Conservation (phyloP, 2,329 filamentous ascomycete genomes). For the Penicillium verrucosum region DNA sequence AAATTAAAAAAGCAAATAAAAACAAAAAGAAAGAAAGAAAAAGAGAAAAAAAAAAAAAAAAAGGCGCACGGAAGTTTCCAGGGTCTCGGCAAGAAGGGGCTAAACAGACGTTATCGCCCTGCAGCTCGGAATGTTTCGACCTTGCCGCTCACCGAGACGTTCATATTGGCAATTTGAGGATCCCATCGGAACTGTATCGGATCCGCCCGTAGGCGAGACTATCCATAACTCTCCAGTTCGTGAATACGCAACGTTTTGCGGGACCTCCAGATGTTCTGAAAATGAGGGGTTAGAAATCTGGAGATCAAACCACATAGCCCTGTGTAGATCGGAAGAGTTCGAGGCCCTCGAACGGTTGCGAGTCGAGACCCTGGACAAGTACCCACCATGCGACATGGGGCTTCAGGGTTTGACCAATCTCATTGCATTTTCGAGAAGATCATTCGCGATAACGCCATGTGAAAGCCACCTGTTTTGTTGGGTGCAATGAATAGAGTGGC, state of each 20-base stretch:
- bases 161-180: slow-evolving; percentile 9
- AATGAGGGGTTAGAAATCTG: slow-evolving; percentile 7
- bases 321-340: slow-evolving; percentile 6
- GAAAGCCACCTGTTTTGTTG: slow-evolving; percentile 9
- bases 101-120: slow-evolving; percentile 21
- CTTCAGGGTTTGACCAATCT: not conserved
- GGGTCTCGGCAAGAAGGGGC: slow-evolving; percentile 12
- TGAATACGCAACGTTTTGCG: slow-evolving; percentile 5
- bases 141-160: slow-evolving; percentile 14
- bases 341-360: slow-evolving; percentile 6
- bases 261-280: slow-evolving; percentile 1
- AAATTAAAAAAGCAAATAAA: no score
- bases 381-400: not conserved
- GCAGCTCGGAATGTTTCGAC: slow-evolving; percentile 18
- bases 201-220: not conserved
- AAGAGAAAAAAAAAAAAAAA: not conserved
- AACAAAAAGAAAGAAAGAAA: not conserved
- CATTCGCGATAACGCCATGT: not conserved
- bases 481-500: slow-evolving; percentile 12
- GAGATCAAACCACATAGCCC: slow-evolving; percentile 10
- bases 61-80: slow-evolving; percentile 14
- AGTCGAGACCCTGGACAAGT: slow-evolving; percentile 9
- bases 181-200: not conserved
- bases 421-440: not conserved
- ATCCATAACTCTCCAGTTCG: not conserved